phyloP scores from a whole-genome alignment of 2,329 filamentous ascomycete species.

The Podosphaera aphanis region DNA sequence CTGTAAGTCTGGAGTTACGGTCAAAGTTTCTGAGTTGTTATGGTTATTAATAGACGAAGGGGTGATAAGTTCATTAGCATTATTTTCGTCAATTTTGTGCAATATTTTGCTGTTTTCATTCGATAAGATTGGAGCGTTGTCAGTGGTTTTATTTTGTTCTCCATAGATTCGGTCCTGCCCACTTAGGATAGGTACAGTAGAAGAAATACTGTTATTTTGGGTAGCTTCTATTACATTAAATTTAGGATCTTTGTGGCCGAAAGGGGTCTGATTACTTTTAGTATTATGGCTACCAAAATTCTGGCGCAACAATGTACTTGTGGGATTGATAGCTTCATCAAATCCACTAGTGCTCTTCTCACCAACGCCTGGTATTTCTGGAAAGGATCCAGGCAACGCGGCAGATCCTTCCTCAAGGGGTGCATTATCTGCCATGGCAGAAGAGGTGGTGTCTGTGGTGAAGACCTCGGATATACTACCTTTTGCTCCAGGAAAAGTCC shows the following conservation, averaged over 20 bases:
- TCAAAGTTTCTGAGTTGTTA: too few relatives aligned
- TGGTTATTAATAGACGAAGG: too few relatives aligned
- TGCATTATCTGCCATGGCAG: slow-evolving; percentile 41
- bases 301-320: slow-evolving; percentile 31
- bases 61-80: too few relatives aligned
- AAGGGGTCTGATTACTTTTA: slow-evolving; percentile 47
- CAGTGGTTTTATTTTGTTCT: too few relatives aligned
- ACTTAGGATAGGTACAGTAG: too few relatives aligned
- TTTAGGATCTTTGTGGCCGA: slow-evolving; percentile 67
- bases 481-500: slow-evolving; percentile 30
- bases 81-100: too few relatives aligned
- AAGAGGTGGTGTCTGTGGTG: slow-evolving; percentile 47
- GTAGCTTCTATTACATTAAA: too few relatives aligned
- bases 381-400: slow-evolving; percentile 43
- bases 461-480: slow-evolving; percentile 35
- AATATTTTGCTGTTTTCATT: too few relatives aligned
- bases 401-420: slow-evolving; percentile 32
- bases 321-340: slow-evolving; percentile 51
- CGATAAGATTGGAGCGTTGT: too few relatives aligned
- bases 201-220: too few relatives aligned
- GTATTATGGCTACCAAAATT: slow-evolving; percentile 28
- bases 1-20: slow-evolving; percentile 20
- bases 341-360: slow-evolving; percentile 26
- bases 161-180: too few relatives aligned
- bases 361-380: slow-evolving; percentile 39